Conservation (phyloP, 352 stramenopile genomes). For the Thraustochytrium sp. region DNA sequence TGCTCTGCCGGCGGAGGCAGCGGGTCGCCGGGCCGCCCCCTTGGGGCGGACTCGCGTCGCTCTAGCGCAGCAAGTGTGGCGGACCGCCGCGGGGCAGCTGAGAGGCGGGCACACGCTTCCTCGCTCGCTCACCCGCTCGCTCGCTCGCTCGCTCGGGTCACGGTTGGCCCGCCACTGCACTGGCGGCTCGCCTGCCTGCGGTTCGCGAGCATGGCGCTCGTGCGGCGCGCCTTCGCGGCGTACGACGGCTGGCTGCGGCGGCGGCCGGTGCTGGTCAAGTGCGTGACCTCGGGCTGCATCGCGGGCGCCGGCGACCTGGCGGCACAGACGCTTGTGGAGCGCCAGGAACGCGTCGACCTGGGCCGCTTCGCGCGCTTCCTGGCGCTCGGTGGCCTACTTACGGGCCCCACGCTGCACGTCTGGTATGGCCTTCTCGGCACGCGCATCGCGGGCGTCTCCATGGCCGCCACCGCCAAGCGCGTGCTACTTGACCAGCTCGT, state of each 20-base stretch:
- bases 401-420: constrained; percentile 49
- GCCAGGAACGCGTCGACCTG: constrained; percentile 20
- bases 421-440: constrained; percentile 35
- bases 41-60: too few relatives aligned
- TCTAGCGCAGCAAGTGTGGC: too few relatives aligned
- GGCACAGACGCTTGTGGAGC: not conserved
- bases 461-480: constrained; percentile 46
- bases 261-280: constrained; percentile 8
- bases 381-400: constrained; percentile 44
- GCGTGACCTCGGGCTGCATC: not conserved
- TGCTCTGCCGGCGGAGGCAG: too few relatives aligned
- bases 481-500: constrained; percentile 53
- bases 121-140: too few relatives aligned
- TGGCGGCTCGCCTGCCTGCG: too few relatives aligned
- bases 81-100: too few relatives aligned
- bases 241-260: not conserved
- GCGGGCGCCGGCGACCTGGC: not conserved
- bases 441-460: not conserved
- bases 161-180: too few relatives aligned
- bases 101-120: too few relatives aligned
- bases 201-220: too few relatives aligned
- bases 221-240: not conserved
- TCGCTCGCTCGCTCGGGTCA: too few relatives aligned
- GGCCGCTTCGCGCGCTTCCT: constrained; percentile 45
- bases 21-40: too few relatives aligned